Evolutionary conservation across 805 yeast species (phyloP).

Genomic region (Danielia oregonensis): DNA sequence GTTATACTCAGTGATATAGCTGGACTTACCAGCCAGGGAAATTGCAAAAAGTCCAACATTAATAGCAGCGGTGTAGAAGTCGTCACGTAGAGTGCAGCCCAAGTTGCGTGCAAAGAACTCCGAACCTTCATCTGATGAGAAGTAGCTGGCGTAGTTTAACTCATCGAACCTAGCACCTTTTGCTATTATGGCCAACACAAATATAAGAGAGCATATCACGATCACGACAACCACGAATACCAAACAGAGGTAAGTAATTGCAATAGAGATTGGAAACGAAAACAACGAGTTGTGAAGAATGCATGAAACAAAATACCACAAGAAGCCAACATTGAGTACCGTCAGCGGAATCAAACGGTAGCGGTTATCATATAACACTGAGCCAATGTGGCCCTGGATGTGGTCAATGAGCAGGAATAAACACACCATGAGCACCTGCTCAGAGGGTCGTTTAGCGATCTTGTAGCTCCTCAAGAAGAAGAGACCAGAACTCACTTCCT

Average conservation of each 20-base stretch:
- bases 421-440: constrained; percentile 49
- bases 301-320: constrained; percentile 37
- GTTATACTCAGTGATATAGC: constrained; percentile 59
- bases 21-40: constrained; percentile 63
- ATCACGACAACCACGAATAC: constrained; percentile 50
- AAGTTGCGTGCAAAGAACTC: constrained; percentile 23
- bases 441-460: constrained; percentile 41
- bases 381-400: constrained; percentile 59
- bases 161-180: constrained; percentile 41
- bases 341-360: constrained; percentile 65
- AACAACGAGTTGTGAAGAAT: constrained; percentile 35
- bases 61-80: constrained; percentile 60
- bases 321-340: constrained; percentile 44
- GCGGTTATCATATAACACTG: constrained; percentile 46
- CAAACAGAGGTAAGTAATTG: constrained; percentile 66
- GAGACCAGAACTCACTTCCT: constrained; percentile 54
- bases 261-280: constrained; percentile 52
- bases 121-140: constrained; percentile 22
- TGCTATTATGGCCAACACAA: constrained; percentile 55
- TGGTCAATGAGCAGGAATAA: constrained; percentile 58
- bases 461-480: constrained; percentile 19
- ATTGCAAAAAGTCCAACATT: constrained; percentile 61
- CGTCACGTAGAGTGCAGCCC: constrained; percentile 49
- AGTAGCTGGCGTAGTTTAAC: constrained; percentile 34
- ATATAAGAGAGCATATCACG: constrained; percentile 49